These are phyloP conservation scores for Pseudozyma sp. DNA, from an alignment of 1,284 basidiomycete species.

Conservation along the genomic window DNA sequence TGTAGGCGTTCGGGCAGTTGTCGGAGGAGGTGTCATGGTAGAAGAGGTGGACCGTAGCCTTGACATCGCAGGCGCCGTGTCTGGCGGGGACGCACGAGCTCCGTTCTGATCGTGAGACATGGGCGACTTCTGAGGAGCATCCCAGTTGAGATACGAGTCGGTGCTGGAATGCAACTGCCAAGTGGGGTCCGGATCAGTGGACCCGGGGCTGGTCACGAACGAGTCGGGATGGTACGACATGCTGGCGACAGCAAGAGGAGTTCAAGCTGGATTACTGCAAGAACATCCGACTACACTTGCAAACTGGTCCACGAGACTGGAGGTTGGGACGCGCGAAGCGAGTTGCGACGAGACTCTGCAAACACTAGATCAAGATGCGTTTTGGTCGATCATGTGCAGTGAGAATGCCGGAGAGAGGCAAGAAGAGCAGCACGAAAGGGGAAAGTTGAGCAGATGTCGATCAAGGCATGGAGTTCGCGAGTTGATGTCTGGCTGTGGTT, in stretches of 20 bases:
- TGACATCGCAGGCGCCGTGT: slow-evolving; percentile 15
- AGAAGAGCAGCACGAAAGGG: too few relatives aligned
- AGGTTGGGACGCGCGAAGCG: not conserved
- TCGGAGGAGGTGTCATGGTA: slow-evolving; percentile 4
- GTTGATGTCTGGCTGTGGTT: too few relatives aligned
- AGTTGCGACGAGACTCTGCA: not conserved
- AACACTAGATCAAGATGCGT: not conserved
- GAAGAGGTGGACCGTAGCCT: slow-evolving; percentile 27
- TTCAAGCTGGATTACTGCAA: not conserved
- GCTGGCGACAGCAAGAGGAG: slow-evolving; percentile 8
- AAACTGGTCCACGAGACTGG: not conserved
- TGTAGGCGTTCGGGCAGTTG: slow-evolving; percentile 14
- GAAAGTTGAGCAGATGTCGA: too few relatives aligned
- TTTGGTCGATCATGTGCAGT: too few relatives aligned
- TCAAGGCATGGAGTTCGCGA: too few relatives aligned
- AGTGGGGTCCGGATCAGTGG: slow-evolving; percentile 17
- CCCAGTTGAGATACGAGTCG: slow-evolving; percentile 44
- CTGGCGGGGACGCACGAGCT: slow-evolving; percentile 4
- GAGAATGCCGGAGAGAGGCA: too few relatives aligned
- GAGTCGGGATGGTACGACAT: slow-evolving; percentile 39
- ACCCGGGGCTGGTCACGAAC: slow-evolving; percentile 23
- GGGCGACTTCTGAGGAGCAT: slow-evolving; percentile 17
- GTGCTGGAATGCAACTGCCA: slow-evolving; percentile 49
- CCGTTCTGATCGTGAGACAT: slow-evolving; percentile 2
- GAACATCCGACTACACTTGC: slow-evolving; percentile 4